Conservation (phyloP, 2,329 filamentous ascomycete genomes). For the Penicillium occitanis region DNA sequence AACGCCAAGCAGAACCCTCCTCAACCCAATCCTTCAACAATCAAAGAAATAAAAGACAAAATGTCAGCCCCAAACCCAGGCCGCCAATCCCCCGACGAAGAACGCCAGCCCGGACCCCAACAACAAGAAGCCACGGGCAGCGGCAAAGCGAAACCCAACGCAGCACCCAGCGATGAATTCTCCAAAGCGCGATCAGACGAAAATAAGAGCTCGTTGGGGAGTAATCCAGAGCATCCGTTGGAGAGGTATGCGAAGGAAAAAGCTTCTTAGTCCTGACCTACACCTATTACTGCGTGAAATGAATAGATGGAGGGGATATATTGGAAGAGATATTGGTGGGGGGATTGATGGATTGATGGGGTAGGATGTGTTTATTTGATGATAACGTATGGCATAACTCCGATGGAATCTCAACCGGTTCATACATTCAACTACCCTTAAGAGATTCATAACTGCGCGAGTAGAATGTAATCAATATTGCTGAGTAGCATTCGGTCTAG, state of each 20-base stretch:
- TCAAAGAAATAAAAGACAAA: neutral
- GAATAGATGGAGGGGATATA: neutral
- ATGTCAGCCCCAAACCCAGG: conserved; percentile 51
- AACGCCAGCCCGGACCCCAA: conserved; percentile 66
- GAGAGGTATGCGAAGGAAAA: conserved; percentile 41
- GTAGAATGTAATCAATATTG: neutral
- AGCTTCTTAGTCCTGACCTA: conserved; percentile 14
- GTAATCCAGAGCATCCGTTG: conserved; percentile 45
- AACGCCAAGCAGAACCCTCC: neutral
- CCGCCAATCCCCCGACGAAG: conserved; percentile 75
- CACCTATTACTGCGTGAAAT: too few relatives aligned
- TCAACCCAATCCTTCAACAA: neutral
- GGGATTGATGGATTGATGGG: neutral
- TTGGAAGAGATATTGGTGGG: too few relatives aligned
- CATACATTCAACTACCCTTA: too few relatives aligned
- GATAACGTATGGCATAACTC: too few relatives aligned
- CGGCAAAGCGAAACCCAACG: conserved; percentile 59
- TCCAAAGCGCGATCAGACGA: conserved; percentile 31
- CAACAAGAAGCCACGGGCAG: conserved; percentile 58
- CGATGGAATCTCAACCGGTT: too few relatives aligned
- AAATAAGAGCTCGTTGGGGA: conserved; percentile 33
- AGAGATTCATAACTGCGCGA: too few relatives aligned
- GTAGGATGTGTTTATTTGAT: neutral
- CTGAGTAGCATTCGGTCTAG: conserved; percentile 8
- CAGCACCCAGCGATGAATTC: conserved; percentile 35